Evolutionary conservation across 768 basidiomycete genomes (phyloP), one percentile per base, ranked within the genome.

Genomic region (Hygrophorus pudorinus): DNA sequence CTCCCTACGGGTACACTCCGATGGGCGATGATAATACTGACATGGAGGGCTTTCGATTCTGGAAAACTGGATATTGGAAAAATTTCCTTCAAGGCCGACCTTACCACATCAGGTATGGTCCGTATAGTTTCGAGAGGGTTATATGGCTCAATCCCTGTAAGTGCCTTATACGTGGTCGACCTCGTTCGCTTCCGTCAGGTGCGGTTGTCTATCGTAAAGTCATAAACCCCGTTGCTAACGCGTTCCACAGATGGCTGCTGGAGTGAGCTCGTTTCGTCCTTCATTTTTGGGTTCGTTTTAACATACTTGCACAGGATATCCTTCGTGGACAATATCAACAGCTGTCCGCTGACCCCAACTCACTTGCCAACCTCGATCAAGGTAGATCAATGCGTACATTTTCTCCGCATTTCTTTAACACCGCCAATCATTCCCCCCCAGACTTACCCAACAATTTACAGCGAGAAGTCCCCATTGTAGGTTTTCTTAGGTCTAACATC

Each of bases 21-120:
- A 99, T 99, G 96, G 96, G 96, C 2, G 81, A 94, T 53, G 89
- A 94, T 54, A 87, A 94, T 50, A 62, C 66, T 17, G 96, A 93
- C 27, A 96, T 97, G 84, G 96, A 98, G 59, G 92, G 93, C 0
- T 99, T 92, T 69, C 71, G 96, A 21, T 99, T 99, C 68, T 99
- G 96, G 96, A 97, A 98, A 66, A 85, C 81, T 0, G 96, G 92
- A 0, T 93, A 92, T 55, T 92, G 94, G 96, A 80, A 75, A 51
- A 84, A 97, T 17, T 89, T 87, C 56, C 65, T 98, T 43, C 66
- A 72, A 37, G 93, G 87, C 1, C 66, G 68, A 44, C 86, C 90
- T 9, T 98, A 99, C 65, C 96, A 98, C 56, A 99, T 99, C 62
- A 92, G 88, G 89, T 89, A 50, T 18, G 73, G 52, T 33, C 7